Conservation (phyloP, 371 early-diverging fungal genomes). For the Fennellomyces sp. region DNA sequence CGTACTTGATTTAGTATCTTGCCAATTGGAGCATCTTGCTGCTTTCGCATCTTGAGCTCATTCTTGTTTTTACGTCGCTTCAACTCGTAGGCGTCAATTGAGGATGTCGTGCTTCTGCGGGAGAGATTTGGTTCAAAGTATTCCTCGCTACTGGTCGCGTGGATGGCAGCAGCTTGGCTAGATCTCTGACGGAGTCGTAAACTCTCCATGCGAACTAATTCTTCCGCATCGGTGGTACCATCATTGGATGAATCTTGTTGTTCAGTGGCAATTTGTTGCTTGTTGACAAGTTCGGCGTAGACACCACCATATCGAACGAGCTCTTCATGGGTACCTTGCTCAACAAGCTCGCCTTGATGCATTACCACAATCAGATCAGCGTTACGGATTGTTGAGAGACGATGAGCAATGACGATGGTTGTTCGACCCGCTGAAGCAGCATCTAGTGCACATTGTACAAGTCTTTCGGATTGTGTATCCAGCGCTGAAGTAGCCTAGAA, state of each 20-base stretch:
- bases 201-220: slow-evolving; percentile 9
- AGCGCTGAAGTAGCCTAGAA: slow-evolving; percentile 77
- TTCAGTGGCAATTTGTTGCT: slow-evolving; percentile 46
- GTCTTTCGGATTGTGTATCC: slow-evolving; percentile 77
- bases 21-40: slow-evolving; percentile 44
- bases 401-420: slow-evolving; percentile 90
- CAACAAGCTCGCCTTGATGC: slow-evolving; percentile 66
- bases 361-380: slow-evolving; percentile 82
- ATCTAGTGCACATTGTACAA: slow-evolving; percentile 79
- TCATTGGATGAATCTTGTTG: slow-evolving; percentile 12
- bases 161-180: too few relatives aligned
- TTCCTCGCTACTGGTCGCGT: too few relatives aligned
- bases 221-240: slow-evolving; percentile 8
- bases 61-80: slow-evolving; percentile 39
- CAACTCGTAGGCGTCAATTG: slow-evolving; percentile 29
- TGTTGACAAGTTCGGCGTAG: slow-evolving; percentile 51
- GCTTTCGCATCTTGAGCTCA: slow-evolving; percentile 29
- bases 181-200: too few relatives aligned
- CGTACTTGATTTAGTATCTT: slow-evolving; percentile 31
- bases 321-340: slow-evolving; percentile 68
- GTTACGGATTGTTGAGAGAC: slow-evolving; percentile 72
- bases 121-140: too few relatives aligned
- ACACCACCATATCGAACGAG: slow-evolving; percentile 44
- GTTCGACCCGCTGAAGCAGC: slow-evolving; percentile 72
- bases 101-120: too few relatives aligned